Evolutionary conservation across 148 eudicot genomes (phyloP).

Genomic region (Talinum fruticosum): DNA sequence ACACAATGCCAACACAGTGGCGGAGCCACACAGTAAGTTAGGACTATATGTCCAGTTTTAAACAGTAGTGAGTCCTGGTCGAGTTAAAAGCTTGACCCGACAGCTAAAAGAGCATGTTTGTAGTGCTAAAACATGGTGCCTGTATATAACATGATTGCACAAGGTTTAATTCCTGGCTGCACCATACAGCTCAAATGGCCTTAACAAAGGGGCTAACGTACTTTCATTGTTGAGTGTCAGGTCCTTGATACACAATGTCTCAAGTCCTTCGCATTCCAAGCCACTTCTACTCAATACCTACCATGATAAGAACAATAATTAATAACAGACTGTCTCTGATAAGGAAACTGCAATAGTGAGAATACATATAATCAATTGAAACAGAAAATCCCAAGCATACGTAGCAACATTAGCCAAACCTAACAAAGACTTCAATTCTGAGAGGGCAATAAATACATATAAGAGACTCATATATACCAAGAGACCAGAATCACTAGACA

Average conservation of each 20-base stretch:
- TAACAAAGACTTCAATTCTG: not conserved
- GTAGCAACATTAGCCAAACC: not conserved
- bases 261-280: slow-evolving; percentile 75
- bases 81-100: not conserved
- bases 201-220: slow-evolving; percentile 30
- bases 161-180: not conserved
- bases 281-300: slow-evolving; percentile 71
- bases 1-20: not conserved
- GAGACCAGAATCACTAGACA: not conserved
- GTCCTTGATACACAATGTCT: slow-evolving; percentile 63
- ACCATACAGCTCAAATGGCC: not conserved
- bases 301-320: slow-evolving; percentile 12
- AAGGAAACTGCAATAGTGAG: too few species aligned
- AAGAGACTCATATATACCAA: not conserved
- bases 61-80: not conserved
- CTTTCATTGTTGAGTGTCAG: slow-evolving; percentile 70
- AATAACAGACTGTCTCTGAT: not conserved
- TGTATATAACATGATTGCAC: not conserved
- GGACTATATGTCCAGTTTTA: not conserved
- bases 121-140: not conserved
- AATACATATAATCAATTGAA: too few species aligned
- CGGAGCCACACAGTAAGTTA: not conserved
- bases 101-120: not conserved
- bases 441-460: not conserved
- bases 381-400: not conserved